A percentile compares a stretch with the other conserved stretches of the same genome.
Conservation (phyloP, 345 rosid species). For the Bretschneidera sinensis region DNA sequence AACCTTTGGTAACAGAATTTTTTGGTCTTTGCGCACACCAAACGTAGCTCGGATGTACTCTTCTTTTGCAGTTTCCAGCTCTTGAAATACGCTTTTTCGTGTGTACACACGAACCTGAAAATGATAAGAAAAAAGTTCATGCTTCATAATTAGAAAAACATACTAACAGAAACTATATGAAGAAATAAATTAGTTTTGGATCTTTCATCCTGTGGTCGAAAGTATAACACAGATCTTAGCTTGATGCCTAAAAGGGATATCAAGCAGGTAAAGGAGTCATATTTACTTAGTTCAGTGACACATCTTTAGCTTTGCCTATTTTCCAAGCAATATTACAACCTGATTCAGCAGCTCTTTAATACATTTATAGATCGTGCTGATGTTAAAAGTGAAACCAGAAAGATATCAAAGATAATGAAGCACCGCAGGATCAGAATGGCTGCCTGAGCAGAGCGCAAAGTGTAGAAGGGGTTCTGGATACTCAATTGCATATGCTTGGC, state of each 20-base stretch:
- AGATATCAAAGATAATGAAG: conserved; percentile 5
- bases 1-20: conserved; percentile 71
- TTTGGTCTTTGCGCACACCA: conserved; percentile 64
- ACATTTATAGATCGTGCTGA: no score
- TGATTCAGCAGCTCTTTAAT: neutral
- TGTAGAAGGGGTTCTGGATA: conserved; percentile 69
- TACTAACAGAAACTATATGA: no score
- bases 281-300: neutral
- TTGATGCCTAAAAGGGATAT: neutral
- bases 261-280: no score
- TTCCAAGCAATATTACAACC: neutral
- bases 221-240: neutral
- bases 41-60: conserved; percentile 80
- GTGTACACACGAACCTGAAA: conserved; percentile 79
- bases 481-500: conserved; percentile 59
- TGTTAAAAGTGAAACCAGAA: neutral
- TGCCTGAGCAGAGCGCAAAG: conserved; percentile 86
- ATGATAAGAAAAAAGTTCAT: no score
- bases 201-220: no score
- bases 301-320: no score
- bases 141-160: no score
- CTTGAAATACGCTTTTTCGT: conserved; percentile 64
- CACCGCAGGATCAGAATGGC: conserved; percentile 99
- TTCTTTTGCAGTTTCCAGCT: conserved; percentile 80
- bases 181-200: no score